A percentile compares a stretch with the other conserved stretches of the same genome.
These are phyloP conservation scores for Barnettozyma populi DNA, from an alignment of 805 yeast genomes.

Conservation along the genomic window DNA sequence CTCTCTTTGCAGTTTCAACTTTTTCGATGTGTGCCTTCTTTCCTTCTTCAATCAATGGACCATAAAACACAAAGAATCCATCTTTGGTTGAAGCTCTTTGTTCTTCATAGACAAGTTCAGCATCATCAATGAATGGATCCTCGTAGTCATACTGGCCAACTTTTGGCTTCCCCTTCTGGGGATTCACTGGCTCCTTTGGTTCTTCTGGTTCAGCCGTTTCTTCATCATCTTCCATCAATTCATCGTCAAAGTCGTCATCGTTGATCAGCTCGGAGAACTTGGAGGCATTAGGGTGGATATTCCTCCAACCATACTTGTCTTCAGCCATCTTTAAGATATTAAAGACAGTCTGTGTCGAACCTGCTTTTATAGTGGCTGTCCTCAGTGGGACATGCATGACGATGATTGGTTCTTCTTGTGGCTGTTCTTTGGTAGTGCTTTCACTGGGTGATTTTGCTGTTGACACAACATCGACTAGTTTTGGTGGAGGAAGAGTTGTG, in stretches of 20 bases:
- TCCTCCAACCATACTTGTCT: slow-evolving; percentile 78
- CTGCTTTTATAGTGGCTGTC: slow-evolving; percentile 46
- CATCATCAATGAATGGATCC: slow-evolving; percentile 96
- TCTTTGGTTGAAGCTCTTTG: slow-evolving; percentile 89
- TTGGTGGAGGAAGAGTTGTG: slow-evolving; percentile 17
- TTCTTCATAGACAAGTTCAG: slow-evolving; percentile 89
- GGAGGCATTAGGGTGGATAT: slow-evolving; percentile 60
- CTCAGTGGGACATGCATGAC: slow-evolving; percentile 50
- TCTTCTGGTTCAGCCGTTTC: slow-evolving; percentile 28
- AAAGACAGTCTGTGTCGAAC: slow-evolving; percentile 58
- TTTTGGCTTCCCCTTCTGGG: slow-evolving; percentile 56
- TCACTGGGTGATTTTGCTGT: slow-evolving; percentile 2
- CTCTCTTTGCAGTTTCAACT: slow-evolving; percentile 36
- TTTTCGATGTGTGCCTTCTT: slow-evolving; percentile 42
- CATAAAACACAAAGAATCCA: slow-evolving; percentile 94
- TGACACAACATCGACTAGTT: slow-evolving; percentile 12
- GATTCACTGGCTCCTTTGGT: slow-evolving; percentile 18
- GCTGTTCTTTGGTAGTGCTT: background rate
- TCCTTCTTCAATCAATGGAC: slow-evolving; percentile 71
- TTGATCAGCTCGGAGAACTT: slow-evolving; percentile 48
- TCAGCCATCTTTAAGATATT: slow-evolving; percentile 73
- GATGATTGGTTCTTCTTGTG: slow-evolving; percentile 39
- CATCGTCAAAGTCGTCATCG: slow-evolving; percentile 47
- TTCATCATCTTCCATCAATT: slow-evolving; percentile 27
- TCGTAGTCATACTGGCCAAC: slow-evolving; percentile 88